Evolutionary conservation across 164 flowering plant genomes (phyloP).

Genomic region (Magnolia changhungtana): DNA sequence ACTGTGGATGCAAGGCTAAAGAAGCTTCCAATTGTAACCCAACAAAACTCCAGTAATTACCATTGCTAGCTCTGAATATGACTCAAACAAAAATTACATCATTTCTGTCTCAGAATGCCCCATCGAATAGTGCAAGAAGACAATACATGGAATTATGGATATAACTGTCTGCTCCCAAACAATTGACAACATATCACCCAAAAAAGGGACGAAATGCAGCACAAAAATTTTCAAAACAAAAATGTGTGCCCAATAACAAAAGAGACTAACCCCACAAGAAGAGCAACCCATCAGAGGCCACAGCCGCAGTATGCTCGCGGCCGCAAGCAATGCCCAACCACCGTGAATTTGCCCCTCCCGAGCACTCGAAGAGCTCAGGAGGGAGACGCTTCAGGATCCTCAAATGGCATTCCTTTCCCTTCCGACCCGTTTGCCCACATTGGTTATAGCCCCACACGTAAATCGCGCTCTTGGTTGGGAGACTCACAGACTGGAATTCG

Average conservation of each 20-base stretch:
- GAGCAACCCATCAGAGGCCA: conserved; percentile 84
- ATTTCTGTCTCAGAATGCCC: too few species aligned
- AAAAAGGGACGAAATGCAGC: neutral
- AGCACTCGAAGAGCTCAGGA: conserved; percentile 80
- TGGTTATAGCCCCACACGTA: conserved; percentile 98
- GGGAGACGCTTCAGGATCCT: conserved; percentile 81
- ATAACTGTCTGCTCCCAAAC: too few species aligned
- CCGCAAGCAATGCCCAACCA: conserved; percentile 94
- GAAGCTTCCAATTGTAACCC: too few species aligned
- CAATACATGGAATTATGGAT: too few species aligned
- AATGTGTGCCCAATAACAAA: neutral
- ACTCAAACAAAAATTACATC: too few species aligned
- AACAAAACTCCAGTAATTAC: too few species aligned
- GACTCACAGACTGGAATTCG: conserved; percentile 24
- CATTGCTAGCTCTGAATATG: too few species aligned
- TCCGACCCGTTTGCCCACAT: conserved; percentile 88
- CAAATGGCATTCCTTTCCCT: conserved; percentile 56
- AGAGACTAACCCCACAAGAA: conserved; percentile 81
- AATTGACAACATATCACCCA: too few species aligned
- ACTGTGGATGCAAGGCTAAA: too few species aligned
- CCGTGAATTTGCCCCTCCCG: conserved; percentile 52
- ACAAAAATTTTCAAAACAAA: neutral
- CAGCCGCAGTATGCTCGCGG: conserved; percentile 88
- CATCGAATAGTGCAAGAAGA: too few species aligned
- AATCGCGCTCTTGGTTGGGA: conserved; percentile 86